Percentiles rank a stretch among this genome's conserved stretches.
These are phyloP conservation scores for Botrytis galanthina DNA, from an alignment of 2,329 filamentous ascomycete genomes.

Conservation along the genomic window DNA sequence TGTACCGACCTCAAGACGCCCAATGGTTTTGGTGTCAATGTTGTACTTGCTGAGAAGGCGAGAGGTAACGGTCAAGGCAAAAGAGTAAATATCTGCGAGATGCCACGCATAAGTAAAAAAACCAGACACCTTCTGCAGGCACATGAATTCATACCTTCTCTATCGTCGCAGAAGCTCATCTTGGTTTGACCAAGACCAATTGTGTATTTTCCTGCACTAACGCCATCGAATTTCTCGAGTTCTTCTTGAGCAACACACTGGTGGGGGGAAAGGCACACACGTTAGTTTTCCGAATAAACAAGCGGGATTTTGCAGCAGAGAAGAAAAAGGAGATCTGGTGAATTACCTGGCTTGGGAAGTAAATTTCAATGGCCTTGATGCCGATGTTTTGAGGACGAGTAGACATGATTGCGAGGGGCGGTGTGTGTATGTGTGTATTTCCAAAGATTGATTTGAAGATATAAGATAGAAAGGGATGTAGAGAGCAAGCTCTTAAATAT, in stretches of 20 bases:
- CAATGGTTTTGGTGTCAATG: conserved; percentile 74
- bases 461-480: not conserved
- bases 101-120: conserved; percentile 20
- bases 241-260: conserved; percentile 83
- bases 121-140: not conserved
- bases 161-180: conserved; percentile 90
- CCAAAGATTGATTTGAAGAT: conserved; percentile 18
- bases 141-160: conserved; percentile 60
- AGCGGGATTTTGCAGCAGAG: not conserved
- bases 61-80: conserved; percentile 74
- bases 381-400: conserved; percentile 81
- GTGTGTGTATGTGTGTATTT: conserved; percentile 17
- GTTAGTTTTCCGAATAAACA: conserved; percentile 12
- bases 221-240: conserved; percentile 84
- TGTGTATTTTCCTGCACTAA: conserved; percentile 80
- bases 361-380: conserved; percentile 91
- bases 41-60: conserved; percentile 80
- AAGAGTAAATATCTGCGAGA: conserved; percentile 76
- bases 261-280: not conserved
- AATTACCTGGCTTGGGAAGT: conserved; percentile 80
- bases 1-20: conserved; percentile 79
- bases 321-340: not conserved
- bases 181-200: conserved; percentile 88
- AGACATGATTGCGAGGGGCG: conserved; percentile 55
- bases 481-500: not conserved